Evolutionary conservation across 345 rosid species (phyloP).

Genomic region (Mallotus nudiflorus): DNA sequence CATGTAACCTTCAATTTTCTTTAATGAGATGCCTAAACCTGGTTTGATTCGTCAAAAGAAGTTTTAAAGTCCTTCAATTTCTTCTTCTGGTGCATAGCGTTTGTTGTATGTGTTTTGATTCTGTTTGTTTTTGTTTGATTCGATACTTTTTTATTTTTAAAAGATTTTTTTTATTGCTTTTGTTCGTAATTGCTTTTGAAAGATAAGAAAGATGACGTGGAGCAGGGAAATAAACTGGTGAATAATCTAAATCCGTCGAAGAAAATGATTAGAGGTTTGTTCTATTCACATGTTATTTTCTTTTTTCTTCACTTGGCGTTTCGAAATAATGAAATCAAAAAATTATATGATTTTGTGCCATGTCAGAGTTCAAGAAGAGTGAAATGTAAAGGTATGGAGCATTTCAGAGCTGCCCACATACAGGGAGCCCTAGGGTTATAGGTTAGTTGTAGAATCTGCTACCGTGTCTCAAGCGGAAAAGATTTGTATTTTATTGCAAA

Average conservation of each 20-base stretch:
- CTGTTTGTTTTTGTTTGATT: neutral
- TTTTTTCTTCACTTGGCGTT: no score
- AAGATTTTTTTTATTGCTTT: neutral
- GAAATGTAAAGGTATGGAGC: conserved; percentile 55
- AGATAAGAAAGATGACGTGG: conserved; percentile 31
- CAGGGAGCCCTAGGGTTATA: conserved; percentile 27
- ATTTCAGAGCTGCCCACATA: conserved; percentile 35
- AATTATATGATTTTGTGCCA: neutral
- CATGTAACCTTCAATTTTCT: no score
- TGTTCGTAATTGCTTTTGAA: no score
- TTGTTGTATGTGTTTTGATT: neutral
- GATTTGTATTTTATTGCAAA: neutral
- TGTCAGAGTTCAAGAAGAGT: conserved; percentile 68
- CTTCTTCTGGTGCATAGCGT: conserved; percentile 49
- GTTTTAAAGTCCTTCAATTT: conserved; percentile 38
- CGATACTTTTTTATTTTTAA: neutral
- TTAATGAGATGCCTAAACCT: conserved; percentile 26
- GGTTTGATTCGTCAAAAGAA: conserved; percentile 29
- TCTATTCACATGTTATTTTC: conserved; percentile 1
- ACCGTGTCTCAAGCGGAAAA: neutral
- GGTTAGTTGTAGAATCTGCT: conserved; percentile 41
- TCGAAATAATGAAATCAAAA: no score
- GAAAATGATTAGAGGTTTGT: conserved; percentile 65
- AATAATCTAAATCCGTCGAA: conserved; percentile 53
- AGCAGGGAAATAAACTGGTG: conserved; percentile 25